These are phyloP conservation scores for Candida ulmi DNA, from an alignment of 805 yeast species.

Conservation along the genomic window DNA sequence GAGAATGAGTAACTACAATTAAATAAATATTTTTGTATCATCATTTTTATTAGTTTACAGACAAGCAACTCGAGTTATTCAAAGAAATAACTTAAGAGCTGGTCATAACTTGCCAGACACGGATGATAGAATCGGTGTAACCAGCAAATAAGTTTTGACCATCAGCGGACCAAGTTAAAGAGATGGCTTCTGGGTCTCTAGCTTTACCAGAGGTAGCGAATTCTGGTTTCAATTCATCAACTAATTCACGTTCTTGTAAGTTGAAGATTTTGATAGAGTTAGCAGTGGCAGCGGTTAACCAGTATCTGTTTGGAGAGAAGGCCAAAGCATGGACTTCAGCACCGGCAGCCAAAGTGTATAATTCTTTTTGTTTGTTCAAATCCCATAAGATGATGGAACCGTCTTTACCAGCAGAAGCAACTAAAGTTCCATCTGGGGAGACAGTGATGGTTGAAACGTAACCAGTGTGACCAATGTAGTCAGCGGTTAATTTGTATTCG, in stretches of 20 bases:
- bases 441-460: conserved; percentile 95
- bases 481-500: conserved; percentile 83
- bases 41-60: conserved; percentile 1
- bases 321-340: conserved; percentile 98
- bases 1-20: too few species aligned
- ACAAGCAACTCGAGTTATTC: conserved; percentile 4
- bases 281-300: conserved; percentile 99
- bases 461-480: conserved; percentile 99
- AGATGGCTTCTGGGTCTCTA: conserved; percentile 96
- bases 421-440: conserved; percentile 99
- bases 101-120: conserved; percentile 99
- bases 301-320: conserved; percentile 99
- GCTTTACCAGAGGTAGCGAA: conserved; percentile 82
- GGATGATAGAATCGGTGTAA: conserved; percentile 98
- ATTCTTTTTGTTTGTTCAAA: conserved; percentile 75
- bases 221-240: conserved; percentile 98
- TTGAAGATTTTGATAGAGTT: conserved; percentile 97
- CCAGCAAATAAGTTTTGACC: conserved; percentile 99
- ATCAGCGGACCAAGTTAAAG: conserved; percentile 99
- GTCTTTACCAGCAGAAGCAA: conserved; percentile 99
- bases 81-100: conserved; percentile 18
- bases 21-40: neutral
- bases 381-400: conserved; percentile 99
- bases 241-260: conserved; percentile 88
- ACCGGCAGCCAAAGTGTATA: conserved; percentile 91